Percentiles rank a stretch among this genome's conserved stretches.
Conservation (phyloP, 2,329 filamentous ascomycete genomes). For the Pseudogymnoascus sp. region DNA sequence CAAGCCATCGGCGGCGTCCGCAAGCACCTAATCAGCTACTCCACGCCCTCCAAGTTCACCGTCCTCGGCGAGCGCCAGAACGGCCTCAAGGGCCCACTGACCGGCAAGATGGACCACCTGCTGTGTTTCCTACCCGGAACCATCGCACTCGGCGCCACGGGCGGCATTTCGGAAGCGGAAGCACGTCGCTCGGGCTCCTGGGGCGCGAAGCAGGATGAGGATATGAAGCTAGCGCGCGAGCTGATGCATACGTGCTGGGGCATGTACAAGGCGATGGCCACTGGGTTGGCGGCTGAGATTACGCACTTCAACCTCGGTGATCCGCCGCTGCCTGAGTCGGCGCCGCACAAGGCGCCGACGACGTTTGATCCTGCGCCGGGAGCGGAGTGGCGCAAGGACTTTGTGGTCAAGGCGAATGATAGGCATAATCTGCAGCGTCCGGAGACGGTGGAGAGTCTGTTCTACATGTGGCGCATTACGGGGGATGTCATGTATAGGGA, state of each 20-base stretch:
- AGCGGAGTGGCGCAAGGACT: slow-evolving; percentile 68
- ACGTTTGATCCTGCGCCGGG: slow-evolving; percentile 43
- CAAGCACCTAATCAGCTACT: slow-evolving; percentile 88
- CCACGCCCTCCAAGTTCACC: slow-evolving; percentile 70
- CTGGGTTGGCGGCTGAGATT: slow-evolving; percentile 90
- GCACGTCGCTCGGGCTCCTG: slow-evolving; percentile 66
- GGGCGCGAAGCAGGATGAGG: slow-evolving; percentile 71
- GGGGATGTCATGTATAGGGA: slow-evolving; percentile 81
- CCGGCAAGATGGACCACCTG: slow-evolving; percentile 94
- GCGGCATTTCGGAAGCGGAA: slow-evolving; percentile 64
- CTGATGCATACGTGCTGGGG: slow-evolving; percentile 97
- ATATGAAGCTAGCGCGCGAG: slow-evolving; percentile 80
- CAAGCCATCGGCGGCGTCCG: slow-evolving; percentile 77
- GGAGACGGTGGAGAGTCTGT: slow-evolving; percentile 90
- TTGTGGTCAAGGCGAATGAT: slow-evolving; percentile 71
- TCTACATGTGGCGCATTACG: slow-evolving; percentile 99
- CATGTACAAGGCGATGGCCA: slow-evolving; percentile 86
- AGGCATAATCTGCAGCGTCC: slow-evolving; percentile 89
- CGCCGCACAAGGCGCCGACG: slow-evolving; percentile 41
- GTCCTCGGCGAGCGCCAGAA: slow-evolving; percentile 77
- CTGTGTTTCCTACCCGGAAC: slow-evolving; percentile 97
- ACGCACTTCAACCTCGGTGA: slow-evolving; percentile 74
- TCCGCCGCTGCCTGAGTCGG: slow-evolving; percentile 56
- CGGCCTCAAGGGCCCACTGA: slow-evolving; percentile 58
- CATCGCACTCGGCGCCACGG: slow-evolving; percentile 81